Base-by-base conservation (phyloP, 768 basidiomycete genomes). In the Lactarius quietus region DNA sequence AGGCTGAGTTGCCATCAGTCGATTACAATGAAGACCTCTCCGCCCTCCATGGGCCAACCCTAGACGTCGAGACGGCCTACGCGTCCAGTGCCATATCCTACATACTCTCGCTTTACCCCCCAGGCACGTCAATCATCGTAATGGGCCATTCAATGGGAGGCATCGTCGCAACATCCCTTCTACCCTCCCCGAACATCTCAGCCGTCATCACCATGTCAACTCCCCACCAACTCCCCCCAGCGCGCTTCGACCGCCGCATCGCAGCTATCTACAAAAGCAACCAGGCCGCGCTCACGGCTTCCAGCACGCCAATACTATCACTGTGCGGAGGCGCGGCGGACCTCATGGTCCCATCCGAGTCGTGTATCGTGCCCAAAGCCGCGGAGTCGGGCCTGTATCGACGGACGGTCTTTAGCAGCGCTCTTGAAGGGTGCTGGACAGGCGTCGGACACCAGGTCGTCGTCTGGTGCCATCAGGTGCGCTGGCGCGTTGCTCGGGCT, bases 121-220 rank as follows among this genome's bases (percentile, higher is more conserved):
- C 77, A 17, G 73, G 82, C 60, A 87, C 90, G 3, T 71, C 78
- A 39, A 84, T 98, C 61, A 83, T 90, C 55, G 72, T 98, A 64
- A 78, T 98, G 74, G 97, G 91, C 2, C 96, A 98, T 74, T 98
- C 95, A 14, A 99, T 99, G 97, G 97, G 97, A 28, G 97, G 97
- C 12, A 78, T 96, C 55, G 94, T 96, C 6, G 93, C 92, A 10
- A 86, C 87, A 0, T 86, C 90, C 6, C 80, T 95, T 17, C 83
- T 95, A 12, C 85, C 90, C 2, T 84, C 86, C 7, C 69, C 74
- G 9, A 75, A 85, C 61, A 85, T 96, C 45, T 85, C 89, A 10
- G 84, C 87, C 0, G 82, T 98, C 64, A 84, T 98, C 72, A 98
- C 97, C n/a, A 92, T 99, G 90, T 94, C 94, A 0, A 92, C 96